Evolutionary conservation across 2,329 filamentous ascomycete genomes (phyloP).

Genomic region (Sphaerulina musiva): DNA sequence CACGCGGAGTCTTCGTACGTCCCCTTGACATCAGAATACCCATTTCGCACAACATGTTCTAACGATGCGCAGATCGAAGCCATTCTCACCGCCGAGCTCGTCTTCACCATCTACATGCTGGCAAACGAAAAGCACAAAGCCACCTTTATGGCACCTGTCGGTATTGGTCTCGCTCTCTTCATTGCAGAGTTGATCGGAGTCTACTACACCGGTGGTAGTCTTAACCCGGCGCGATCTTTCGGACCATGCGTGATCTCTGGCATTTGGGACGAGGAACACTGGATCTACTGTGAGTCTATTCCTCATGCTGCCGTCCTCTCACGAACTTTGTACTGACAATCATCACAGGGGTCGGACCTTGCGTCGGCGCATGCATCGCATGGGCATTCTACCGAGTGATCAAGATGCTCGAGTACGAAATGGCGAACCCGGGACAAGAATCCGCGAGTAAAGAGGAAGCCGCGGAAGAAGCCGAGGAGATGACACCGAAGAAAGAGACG

Average conservation of each 20-base stretch:
- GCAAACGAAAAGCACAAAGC: constrained; percentile 38
- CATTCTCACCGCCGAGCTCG: constrained; percentile 37
- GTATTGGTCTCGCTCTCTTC: constrained; percentile 47
- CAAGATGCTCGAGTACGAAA: constrained; percentile 33
- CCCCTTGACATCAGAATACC: too few relatives aligned
- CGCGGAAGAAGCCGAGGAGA: constrained; percentile 17
- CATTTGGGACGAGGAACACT: constrained; percentile 22
- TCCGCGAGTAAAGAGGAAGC: constrained; percentile 21
- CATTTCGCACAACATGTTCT: background rate
- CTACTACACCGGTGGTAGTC: constrained; percentile 35
- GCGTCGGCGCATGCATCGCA: constrained; percentile 28
- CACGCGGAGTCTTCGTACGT: constrained; percentile 34
- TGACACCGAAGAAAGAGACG: constrained; percentile 21
- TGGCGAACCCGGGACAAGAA: constrained; percentile 29
- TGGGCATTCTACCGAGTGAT: constrained; percentile 33
- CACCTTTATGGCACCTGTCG: constrained; percentile 42
- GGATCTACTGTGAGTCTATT: constrained; percentile 21
- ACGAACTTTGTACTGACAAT: constrained; percentile 1
- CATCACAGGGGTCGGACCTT: constrained; percentile 27
- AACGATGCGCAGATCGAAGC: constrained; percentile 32
- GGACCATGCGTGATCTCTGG: constrained; percentile 27
- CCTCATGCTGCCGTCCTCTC: background rate
- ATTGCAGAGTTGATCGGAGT: constrained; percentile 40
- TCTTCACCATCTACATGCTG: constrained; percentile 40
- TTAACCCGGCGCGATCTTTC: constrained; percentile 35